Percentiles rank a stretch among this genome's conserved stretches.
Evolutionary conservation across 257 asterid species (phyloP).

Genomic region (Nicotiana sylvestris): DNA sequence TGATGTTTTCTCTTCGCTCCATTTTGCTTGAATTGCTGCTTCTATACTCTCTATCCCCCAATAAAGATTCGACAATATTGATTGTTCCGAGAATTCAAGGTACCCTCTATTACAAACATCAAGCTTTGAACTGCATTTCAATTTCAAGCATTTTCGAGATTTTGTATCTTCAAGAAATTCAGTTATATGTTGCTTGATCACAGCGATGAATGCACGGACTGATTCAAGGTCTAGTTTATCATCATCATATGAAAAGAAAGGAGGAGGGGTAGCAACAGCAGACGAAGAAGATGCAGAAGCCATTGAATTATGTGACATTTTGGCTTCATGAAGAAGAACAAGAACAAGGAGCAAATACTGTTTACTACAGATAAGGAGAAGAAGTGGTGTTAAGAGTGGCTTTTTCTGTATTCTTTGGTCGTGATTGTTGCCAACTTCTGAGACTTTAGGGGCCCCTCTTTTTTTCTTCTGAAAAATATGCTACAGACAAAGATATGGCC

Average conservation of each 20-base stretch:
- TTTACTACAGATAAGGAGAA: constrained; percentile 15
- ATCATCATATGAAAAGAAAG: constrained; percentile 22
- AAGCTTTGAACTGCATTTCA: constrained; percentile 54
- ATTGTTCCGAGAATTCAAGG: constrained; percentile 67
- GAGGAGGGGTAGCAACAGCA: constrained; percentile 23
- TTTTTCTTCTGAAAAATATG: constrained; percentile 8
- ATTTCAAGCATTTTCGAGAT: constrained; percentile 36
- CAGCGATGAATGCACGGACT: constrained; percentile 33
- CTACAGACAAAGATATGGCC: constrained; percentile 35
- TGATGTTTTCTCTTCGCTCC: constrained; percentile 22
- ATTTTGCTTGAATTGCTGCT: constrained; percentile 31
- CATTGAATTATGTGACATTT: constrained; percentile 36
- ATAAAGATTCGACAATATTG: constrained; percentile 67
- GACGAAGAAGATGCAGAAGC: constrained; percentile 32
- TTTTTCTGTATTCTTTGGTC: constrained; percentile 33
- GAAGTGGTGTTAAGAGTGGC: not conserved
- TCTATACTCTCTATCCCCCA: constrained; percentile 67
- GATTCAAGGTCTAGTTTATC: constrained; percentile 53
- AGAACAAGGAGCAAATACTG: constrained; percentile 13
- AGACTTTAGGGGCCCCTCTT: constrained; percentile 20
- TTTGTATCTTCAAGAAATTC: constrained; percentile 32
- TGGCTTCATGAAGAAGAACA: constrained; percentile 30
- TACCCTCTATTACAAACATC: constrained; percentile 41
- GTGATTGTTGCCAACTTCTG: constrained; percentile 47
- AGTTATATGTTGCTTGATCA: constrained; percentile 43